Evolutionary conservation across 768 basidiomycete species (phyloP), one percentile per base, ranked within the genome.

Genomic region (Termitomyces sp.): DNA sequence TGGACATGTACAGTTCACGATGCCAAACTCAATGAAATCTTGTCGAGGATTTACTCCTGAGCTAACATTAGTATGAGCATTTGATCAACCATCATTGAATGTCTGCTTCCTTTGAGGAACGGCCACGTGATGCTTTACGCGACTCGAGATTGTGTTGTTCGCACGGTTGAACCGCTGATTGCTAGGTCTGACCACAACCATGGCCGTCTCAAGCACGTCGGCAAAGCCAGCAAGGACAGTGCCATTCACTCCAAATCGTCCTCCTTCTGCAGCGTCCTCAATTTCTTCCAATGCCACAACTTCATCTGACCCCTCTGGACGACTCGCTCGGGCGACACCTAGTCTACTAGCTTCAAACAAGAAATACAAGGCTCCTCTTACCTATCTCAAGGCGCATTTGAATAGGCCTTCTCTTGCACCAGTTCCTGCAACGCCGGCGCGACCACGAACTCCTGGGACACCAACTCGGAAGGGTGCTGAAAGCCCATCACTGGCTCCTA

Each of bases 301-400:
- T 35, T 62, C 68, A 23, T 63, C 69, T 36, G 70, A 69, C 54
- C 59, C 65, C 49, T 57, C 66, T 36, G 61, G 59, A 16, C 73
- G 76, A 40, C 63, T 78, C 0, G 56, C 76, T 20, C 72, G 71
- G 44, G 70, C 73, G 3, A 61, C 57, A 28, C 60, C 63, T n/a
- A 64, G 57, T 64, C 69, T 63, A 60, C 72, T 61, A 58, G 57
- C 75, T 50, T 73, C 75, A 2, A 80, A 80, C 65, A 88, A 86
- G 76, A 87, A 86, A 68, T 88, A 86, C 74, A 89, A 87, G 66
- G 83, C 87, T 0, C 67, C 82, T 0, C 70, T 89, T 16, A 50
- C 8, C 52, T 63, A 8, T 36, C 50, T 55, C 12, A 64, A 64
- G 36, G 30, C 63, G 20, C 61, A 61, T 6, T 14, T 58, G n/a